These are phyloP conservation scores for Ophiostoma fasciatum DNA, from an alignment of 2,329 filamentous ascomycete genomes.

Conservation along the genomic window DNA sequence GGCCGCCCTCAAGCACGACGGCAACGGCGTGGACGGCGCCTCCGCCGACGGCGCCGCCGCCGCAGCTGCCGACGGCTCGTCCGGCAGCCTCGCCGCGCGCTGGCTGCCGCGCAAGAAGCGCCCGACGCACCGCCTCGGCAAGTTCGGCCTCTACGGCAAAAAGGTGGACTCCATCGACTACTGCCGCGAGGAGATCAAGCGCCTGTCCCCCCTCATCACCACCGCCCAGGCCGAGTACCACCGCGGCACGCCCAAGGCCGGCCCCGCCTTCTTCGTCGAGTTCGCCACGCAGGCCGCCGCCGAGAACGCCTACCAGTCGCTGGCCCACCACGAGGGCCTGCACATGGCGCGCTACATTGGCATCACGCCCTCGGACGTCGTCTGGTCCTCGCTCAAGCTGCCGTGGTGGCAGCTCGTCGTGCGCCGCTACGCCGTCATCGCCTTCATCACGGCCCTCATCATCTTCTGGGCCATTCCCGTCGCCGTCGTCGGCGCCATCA, in stretches of 20 bases:
- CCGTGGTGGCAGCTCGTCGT: constrained; percentile 76
- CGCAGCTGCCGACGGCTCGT: constrained; percentile 46
- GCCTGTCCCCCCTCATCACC: constrained; percentile 57
- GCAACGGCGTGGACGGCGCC: no score
- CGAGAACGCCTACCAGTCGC: constrained; percentile 71
- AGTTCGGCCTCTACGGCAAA: constrained; percentile 56
- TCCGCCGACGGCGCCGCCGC: constrained; percentile 17
- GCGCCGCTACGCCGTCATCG: constrained; percentile 51
- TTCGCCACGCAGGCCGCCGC: constrained; percentile 72
- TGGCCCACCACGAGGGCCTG: constrained; percentile 74
- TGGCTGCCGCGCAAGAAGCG: constrained; percentile 62
- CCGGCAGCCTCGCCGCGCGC: constrained; percentile 54
- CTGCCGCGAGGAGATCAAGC: constrained; percentile 63
- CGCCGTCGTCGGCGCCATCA: constrained; percentile 69
- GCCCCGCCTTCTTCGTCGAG: constrained; percentile 79
- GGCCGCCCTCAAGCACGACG: no score
- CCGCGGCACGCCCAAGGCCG: constrained; percentile 45
- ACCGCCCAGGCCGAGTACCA: constrained; percentile 53
- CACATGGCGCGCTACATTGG: constrained; percentile 81
- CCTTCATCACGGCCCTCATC: constrained; percentile 62
- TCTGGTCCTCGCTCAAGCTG: constrained; percentile 76
- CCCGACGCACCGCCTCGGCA: constrained; percentile 59
- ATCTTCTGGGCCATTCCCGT: constrained; percentile 74
- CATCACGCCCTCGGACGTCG: constrained; percentile 64
- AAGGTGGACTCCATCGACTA: constrained; percentile 94